Base-by-base conservation (phyloP, 202 grass and related monocot species). In the Carex arenaria region DNA sequence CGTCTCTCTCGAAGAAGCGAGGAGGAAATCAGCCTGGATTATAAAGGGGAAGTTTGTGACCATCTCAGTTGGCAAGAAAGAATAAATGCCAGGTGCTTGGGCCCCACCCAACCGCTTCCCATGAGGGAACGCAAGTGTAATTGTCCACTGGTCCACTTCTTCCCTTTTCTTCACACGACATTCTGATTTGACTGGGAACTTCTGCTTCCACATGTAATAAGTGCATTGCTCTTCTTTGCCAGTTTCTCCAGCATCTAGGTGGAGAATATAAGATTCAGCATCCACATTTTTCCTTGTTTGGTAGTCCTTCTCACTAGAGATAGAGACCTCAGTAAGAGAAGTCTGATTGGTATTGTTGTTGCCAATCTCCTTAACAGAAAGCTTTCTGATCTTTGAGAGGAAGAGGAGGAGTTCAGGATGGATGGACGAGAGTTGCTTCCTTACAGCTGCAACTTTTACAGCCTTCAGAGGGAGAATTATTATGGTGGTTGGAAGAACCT, bases 31-130 rank as follows among this genome's bases (percentile, higher is more conserved):
- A 17, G 89, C 94, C 74, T 95, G 93, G 43, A 94, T 94, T 55
- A 94, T 85, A 36, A 94, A 94, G 0, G 88, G 90, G 31, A 92
- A 94, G 31, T 79, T 63, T 23, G 87, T 97, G 20, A 91, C 82
- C 89, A 97, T 93, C 75, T 97, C 94, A 17, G 94, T 93, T 3
- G 94, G 94, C 26, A 97, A 81, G 63, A 97, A 97, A 31, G 91
- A 83, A 86, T 90, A 97, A 4, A 97, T 80, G 19, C 89, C 89
- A 53, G 86, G 80, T 0, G 18, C 78, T 19, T 67, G 45, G 20
- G 72, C 82, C 49, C 89, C 85, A 30, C 79, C 89, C 40, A 94
- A 61, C 20, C 91, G 85, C n/a, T 90, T 14, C 4, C 85, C 76
- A 18, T 31, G 79, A 15, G 94, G 91, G 53, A 97, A 92, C 3